Base-by-base conservation (phyloP, 768 basidiomycete species). In the Gymnopilus dilepis region DNA sequence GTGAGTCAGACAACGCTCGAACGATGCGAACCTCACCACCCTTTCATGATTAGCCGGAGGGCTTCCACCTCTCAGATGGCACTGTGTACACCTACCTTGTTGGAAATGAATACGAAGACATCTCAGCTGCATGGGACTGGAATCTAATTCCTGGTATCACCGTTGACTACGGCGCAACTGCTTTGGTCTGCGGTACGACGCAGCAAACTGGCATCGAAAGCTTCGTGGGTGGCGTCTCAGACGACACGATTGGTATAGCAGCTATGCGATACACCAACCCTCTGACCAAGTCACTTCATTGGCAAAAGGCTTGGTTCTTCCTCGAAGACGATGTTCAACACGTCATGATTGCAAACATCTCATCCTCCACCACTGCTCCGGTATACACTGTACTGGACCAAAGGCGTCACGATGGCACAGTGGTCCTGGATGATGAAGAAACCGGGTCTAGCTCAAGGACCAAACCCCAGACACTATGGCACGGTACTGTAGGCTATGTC, bases 251-350 rank as follows among this genome's bases (percentile, higher is more conserved):
- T 53, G 90, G 89, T 8, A 72, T 84, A 15, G 83, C 84, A 0
- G 87, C 79, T 22, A 88, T 90, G 88, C 80, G 82, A 50, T 92
- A 85, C 69, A 84, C 82, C 24, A 91, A 90, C 67, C 89, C 90
- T 4, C 58, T 77, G 48, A 89, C 87, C 4, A 65, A 75, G 15
- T 67, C 78, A 9, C 71, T 91, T 31, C 70, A 75, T 42, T 92
- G 82, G 80, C 87, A 89, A 66, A 91, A 91, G 73, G 80, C 83
- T 0, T 90, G 87, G 86, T 90, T 91, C 76, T 91, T 89, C 82
- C 76, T 91, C 33, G 80, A 83, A 13, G 73, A 85, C 65, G 86
- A 87, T 61, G 75, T 86, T 9, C 87, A 89, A 65, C 80, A 85
- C 64, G 84, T 90, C 63, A 85, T 86, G 81, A 67, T 90, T 24